Percentiles rank a stretch among this genome's conserved stretches.
Evolutionary conservation across 148 eudicot genomes (phyloP).

Genomic region (Fallopia convolvulus): DNA sequence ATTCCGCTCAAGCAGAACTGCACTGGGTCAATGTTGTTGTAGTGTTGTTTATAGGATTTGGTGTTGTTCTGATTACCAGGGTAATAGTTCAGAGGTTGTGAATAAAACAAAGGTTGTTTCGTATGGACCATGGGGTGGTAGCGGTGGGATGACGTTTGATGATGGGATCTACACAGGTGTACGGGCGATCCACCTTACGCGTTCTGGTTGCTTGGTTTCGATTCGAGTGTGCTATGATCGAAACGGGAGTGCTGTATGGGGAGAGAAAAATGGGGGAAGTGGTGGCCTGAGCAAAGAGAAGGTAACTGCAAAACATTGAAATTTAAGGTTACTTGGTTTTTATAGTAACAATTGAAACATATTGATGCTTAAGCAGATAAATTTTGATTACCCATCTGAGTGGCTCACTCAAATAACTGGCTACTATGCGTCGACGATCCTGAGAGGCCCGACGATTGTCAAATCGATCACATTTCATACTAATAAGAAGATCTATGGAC

Average conservation of each 20-base stretch:
- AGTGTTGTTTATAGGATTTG: background rate
- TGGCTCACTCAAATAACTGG: slow-evolving; percentile 5
- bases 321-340: background rate
- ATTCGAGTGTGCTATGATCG: slow-evolving; percentile 8
- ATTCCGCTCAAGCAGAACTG: too few species aligned
- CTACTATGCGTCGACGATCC: slow-evolving; percentile 4
- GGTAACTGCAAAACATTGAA: background rate
- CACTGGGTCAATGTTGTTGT: too few species aligned
- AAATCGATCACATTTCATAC: slow-evolving; percentile 36
- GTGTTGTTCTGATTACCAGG: background rate
- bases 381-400: slow-evolving; percentile 1
- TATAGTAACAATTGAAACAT: background rate
- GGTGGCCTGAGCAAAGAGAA: slow-evolving; percentile 4
- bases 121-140: slow-evolving; percentile 4
- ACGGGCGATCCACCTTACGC: background rate
- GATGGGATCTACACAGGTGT: slow-evolving; percentile 5
- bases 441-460: slow-evolving; percentile 25
- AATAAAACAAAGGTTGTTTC: background rate
- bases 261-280: background rate
- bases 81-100: background rate
- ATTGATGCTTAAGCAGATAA: background rate
- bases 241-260: background rate
- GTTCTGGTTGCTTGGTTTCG: background rate
- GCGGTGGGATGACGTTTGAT: background rate
- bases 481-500: slow-evolving; percentile 30